A percentile compares a stretch with the other conserved stretches of the same genome.
phyloP scores from a whole-genome alignment of 345 rosid genomes.

The Salix caprea region DNA sequence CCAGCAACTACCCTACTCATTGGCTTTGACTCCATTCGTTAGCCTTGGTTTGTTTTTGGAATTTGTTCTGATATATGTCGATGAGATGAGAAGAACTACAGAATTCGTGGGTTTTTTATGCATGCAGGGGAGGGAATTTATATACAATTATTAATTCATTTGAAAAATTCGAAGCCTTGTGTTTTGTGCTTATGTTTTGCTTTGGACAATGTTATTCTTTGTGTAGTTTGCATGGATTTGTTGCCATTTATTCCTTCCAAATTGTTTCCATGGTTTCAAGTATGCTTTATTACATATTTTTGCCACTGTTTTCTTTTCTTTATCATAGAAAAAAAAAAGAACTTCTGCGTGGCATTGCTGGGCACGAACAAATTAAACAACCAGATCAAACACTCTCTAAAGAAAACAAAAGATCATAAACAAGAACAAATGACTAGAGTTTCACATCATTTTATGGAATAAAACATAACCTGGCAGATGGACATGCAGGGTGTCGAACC shows the following conservation, averaged over 20 bases:
- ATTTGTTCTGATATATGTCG: neutral
- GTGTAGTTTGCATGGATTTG: neutral
- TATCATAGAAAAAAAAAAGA: no score
- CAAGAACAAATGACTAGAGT: neutral
- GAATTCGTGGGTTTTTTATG: neutral
- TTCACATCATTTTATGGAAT: neutral
- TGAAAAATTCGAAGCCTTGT: neutral
- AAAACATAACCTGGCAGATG: conserved; percentile 29
- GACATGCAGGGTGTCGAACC: conserved; percentile 25
- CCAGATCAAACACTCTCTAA: neutral
- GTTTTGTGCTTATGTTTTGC: neutral
- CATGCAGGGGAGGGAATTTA: neutral
- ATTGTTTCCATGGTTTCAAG: neutral
- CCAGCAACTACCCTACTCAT: neutral
- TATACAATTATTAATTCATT: neutral
- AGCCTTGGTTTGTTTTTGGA: neutral
- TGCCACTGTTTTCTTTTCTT: no score
- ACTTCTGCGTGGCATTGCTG: no score
- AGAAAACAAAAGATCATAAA: neutral
- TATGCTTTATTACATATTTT: neutral
- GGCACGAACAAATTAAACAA: neutral
- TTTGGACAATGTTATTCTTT: neutral
- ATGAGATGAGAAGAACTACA: neutral
- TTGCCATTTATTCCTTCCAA: neutral
- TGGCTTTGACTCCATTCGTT: neutral